Evolutionary conservation across 228 moss, liverwort and hornwort species (phyloP).

Genomic region (Sphagnum magellanicum): DNA sequence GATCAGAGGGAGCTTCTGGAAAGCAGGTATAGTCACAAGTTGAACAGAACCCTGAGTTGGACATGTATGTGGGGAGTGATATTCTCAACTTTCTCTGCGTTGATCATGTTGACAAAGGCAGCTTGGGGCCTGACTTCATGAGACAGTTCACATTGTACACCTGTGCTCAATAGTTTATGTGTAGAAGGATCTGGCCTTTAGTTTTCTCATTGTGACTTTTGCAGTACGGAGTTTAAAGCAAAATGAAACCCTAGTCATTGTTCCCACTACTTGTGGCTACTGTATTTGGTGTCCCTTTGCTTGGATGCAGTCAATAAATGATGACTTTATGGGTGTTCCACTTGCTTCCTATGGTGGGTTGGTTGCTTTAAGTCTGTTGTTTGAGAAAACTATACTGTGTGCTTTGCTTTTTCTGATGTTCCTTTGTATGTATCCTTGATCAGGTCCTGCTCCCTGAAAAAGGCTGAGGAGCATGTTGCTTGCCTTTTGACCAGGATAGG

Average conservation of each 20-base stretch:
- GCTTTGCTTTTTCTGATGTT: neutral
- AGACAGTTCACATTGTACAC: neutral
- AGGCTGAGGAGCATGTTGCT: slow-evolving; percentile 12
- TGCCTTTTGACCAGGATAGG: slow-evolving; percentile 6
- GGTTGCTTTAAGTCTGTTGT: too few species aligned
- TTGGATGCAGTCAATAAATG: too few species aligned
- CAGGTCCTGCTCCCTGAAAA: slow-evolving; percentile 8
- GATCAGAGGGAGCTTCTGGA: neutral
- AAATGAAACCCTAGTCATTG: too few species aligned
- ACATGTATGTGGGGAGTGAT: neutral
- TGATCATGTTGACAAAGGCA: neutral
- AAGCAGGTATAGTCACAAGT: neutral
- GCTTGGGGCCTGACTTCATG: neutral
- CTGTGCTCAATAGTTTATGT: neutral
- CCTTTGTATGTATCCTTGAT: neutral
- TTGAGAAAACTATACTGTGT: too few species aligned
- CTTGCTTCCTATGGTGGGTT: too few species aligned
- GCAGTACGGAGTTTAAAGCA: too few species aligned
- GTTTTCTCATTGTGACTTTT: too few species aligned
- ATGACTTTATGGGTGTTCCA: too few species aligned
- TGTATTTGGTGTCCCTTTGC: too few species aligned
- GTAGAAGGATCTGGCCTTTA: neutral
- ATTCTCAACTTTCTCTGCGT: neutral
- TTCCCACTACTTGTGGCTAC: too few species aligned
- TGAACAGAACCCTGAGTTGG: neutral